These are phyloP conservation scores for Podaxis sp. DNA, from an alignment of 768 basidiomycete species.

Conservation along the genomic window DNA sequence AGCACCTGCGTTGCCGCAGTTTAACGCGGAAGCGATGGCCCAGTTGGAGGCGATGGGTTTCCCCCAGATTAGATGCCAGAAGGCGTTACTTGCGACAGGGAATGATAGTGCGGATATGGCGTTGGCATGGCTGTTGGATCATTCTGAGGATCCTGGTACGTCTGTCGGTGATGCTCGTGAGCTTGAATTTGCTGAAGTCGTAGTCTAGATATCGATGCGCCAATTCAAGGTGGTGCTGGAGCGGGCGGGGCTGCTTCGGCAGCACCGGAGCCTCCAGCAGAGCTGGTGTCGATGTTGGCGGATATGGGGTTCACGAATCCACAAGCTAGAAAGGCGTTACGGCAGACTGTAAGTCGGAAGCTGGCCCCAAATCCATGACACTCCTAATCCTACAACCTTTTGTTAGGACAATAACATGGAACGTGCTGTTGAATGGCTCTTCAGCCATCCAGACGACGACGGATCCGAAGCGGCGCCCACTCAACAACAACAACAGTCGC, in stretches of 20 bases:
- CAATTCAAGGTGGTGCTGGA: slow-evolving; percentile 42
- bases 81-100: slow-evolving; percentile 88
- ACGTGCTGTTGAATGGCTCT: slow-evolving; percentile 94
- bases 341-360: slow-evolving; percentile 68
- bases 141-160: slow-evolving; percentile 92
- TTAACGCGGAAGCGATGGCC: slow-evolving; percentile 72
- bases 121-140: slow-evolving; percentile 94
- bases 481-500: slow-evolving; percentile 17
- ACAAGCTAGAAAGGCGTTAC: slow-evolving; percentile 85
- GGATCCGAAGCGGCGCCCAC: slow-evolving; percentile 53
- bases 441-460: slow-evolving; percentile 86
- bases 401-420: slow-evolving; percentile 70
- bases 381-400: not conserved
- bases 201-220: slow-evolving; percentile 79
- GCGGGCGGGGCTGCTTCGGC: slow-evolving; percentile 2
- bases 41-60: slow-evolving; percentile 92
- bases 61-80: slow-evolving; percentile 80
- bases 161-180: not conserved
- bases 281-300: slow-evolving; percentile 69
- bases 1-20: slow-evolving; percentile 50
- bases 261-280: slow-evolving; percentile 57
- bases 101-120: slow-evolving; percentile 74
- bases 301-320: slow-evolving; percentile 92
- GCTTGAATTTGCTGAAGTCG: not conserved
- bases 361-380: not conserved